These are phyloP conservation scores for Kluyveromyces aestuarii DNA, from an alignment of 805 yeast species.

Conservation along the genomic window DNA sequence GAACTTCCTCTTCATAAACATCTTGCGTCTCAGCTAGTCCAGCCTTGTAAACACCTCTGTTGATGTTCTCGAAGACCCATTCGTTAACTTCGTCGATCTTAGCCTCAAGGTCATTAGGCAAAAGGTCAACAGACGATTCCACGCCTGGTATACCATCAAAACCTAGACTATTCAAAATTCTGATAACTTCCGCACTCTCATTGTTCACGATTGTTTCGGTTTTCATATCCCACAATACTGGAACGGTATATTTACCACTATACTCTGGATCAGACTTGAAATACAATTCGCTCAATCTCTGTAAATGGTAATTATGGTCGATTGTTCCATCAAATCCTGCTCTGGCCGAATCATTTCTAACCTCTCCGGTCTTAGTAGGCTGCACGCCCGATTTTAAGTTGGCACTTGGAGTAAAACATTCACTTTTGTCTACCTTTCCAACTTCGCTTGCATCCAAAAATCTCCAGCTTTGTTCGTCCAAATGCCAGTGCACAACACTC, in stretches of 20 bases:
- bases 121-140: conserved; percentile 38
- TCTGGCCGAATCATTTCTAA: conserved; percentile 15
- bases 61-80: conserved; percentile 78
- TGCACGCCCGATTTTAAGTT: conserved; percentile 6
- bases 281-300: conserved; percentile 62
- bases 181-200: conserved; percentile 82
- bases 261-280: conserved; percentile 68
- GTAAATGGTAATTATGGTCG: conserved; percentile 51
- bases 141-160: conserved; percentile 40
- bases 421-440: conserved; percentile 8
- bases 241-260: conserved; percentile 82
- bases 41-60: conserved; percentile 88
- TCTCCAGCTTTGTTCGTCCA: conserved; percentile 88
- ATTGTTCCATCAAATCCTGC: conserved; percentile 33
- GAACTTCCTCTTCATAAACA: conserved; percentile 64
- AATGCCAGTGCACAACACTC: conserved; percentile 84
- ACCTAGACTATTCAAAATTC: conserved; percentile 74
- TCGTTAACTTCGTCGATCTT: conserved; percentile 70
- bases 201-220: conserved; percentile 78
- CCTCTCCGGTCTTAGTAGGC: conserved; percentile 7
- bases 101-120: conserved; percentile 45
- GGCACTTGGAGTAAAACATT: conserved; percentile 7
- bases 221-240: conserved; percentile 87
- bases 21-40: conserved; percentile 85
- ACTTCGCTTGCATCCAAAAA: conserved; percentile 34